These are phyloP conservation scores for Apiospora rasikravindrae DNA, from an alignment of 2,329 filamentous ascomycete genomes.

Conservation along the genomic window DNA sequence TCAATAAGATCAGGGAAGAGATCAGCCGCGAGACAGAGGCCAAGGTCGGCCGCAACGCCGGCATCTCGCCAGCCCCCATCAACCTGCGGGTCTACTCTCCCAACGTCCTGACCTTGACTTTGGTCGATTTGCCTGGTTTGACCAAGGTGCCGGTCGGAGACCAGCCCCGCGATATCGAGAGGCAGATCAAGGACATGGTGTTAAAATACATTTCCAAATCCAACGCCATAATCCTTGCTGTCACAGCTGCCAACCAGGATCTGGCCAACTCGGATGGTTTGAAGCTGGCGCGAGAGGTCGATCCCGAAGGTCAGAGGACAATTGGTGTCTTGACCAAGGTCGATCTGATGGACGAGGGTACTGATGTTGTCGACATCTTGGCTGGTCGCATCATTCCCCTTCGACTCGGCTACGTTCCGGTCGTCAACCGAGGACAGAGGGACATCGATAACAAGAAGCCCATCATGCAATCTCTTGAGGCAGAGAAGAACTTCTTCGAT, in stretches of 20 bases:
- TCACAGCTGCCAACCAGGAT: constrained; percentile 60
- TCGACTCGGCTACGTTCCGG: constrained; percentile 92
- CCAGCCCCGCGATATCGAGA: constrained; percentile 48
- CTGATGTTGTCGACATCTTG: constrained; percentile 80
- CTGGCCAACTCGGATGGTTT: constrained; percentile 62
- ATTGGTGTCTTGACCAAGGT: constrained; percentile 56
- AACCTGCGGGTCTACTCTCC: constrained; percentile 98
- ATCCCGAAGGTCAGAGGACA: constrained; percentile 46
- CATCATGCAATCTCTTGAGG: constrained; percentile 87
- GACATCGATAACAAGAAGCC: constrained; percentile 99
- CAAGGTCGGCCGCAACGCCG: constrained; percentile 87
- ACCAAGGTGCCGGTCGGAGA: constrained; percentile 50
- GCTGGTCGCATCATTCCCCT: constrained; percentile 96
- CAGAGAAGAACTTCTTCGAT: constrained; percentile 97
- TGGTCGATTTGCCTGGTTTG: constrained; percentile 64
- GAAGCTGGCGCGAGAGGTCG: constrained; percentile 45
- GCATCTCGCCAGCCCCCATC: constrained; percentile 95
- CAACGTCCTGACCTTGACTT: constrained; percentile 83
- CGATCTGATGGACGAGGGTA: constrained; percentile 40
- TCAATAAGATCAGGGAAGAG: constrained; percentile 52
- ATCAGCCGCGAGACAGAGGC: constrained; percentile 50
- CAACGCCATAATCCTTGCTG: constrained; percentile 63
- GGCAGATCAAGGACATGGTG: constrained; percentile 52
- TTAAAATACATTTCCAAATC: constrained; percentile 59
- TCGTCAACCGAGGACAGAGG: constrained; percentile 96